Conservation (phyloP, 2,329 filamentous ascomycete species). For the Cytospora mali region DNA sequence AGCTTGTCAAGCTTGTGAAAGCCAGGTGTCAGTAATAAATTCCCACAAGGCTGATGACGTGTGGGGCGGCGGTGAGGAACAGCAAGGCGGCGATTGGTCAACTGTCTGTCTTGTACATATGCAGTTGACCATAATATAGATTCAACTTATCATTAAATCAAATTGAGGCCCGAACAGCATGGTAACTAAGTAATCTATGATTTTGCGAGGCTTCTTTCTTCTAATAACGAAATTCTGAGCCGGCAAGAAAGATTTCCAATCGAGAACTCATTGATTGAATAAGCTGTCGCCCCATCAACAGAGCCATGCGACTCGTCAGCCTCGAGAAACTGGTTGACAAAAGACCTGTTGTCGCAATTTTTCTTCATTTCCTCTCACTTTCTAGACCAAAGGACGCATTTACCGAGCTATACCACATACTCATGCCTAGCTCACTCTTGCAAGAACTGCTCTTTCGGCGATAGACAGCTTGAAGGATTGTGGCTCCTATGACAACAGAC, state of each 20-base stretch:
- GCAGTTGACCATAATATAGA: not conserved
- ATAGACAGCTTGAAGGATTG: not conserved
- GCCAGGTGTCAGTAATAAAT: constrained; percentile 1
- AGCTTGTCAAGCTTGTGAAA: constrained; percentile 11
- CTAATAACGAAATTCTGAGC: no score
- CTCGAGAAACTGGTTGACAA: not conserved
- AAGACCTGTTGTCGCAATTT: not conserved
- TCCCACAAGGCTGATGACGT: not conserved
- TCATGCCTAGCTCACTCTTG: not conserved
- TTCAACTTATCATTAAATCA: no score
- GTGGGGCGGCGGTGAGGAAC: not conserved
- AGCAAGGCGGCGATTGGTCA: not conserved
- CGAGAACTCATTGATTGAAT: no score
- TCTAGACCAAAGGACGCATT: not conserved
- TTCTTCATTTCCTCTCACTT: not conserved
- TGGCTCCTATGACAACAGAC: not conserved
- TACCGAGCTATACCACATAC: not conserved
- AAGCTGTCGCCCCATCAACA: not conserved
- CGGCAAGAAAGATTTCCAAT: not conserved
- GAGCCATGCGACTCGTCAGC: not conserved
- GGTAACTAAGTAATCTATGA: no score
- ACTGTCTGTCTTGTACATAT: not conserved
- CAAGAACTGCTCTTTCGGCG: not conserved
- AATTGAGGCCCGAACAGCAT: no score
- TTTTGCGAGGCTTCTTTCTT: no score